phyloP scores from a whole-genome alignment of 164 flowering plant species.

The Vitis cinerea region DNA sequence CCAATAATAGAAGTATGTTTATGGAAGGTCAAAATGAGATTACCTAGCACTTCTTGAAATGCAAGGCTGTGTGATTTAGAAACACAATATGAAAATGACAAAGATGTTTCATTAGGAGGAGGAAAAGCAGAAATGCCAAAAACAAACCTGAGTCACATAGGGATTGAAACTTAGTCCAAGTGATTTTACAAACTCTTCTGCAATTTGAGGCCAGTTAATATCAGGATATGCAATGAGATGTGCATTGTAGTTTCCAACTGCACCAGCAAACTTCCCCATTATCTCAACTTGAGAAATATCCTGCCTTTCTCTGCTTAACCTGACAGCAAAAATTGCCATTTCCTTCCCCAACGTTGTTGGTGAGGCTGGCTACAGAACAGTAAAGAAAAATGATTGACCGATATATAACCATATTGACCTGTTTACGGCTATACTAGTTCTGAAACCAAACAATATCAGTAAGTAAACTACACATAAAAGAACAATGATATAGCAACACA shows the following conservation, averaged over 20 bases:
- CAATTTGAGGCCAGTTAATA: slow-evolving; percentile 70
- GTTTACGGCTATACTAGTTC: neutral
- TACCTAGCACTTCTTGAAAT: no score
- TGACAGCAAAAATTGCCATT: slow-evolving; percentile 76
- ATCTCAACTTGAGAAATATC: slow-evolving; percentile 54
- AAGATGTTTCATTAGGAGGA: neutral
- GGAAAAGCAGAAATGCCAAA: neutral
- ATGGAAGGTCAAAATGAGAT: no score
- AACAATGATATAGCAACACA: no score
- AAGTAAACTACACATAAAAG: neutral
- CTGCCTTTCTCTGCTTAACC: slow-evolving; percentile 64
- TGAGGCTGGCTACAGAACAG: slow-evolving; percentile 70
- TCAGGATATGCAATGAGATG: slow-evolving; percentile 89
- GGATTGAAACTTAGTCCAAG: slow-evolving; percentile 87
- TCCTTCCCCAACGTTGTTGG: slow-evolving; percentile 95
- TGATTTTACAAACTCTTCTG: slow-evolving; percentile 84
- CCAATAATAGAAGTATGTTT: no score
- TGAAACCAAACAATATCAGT: neutral
- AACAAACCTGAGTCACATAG: slow-evolving; percentile 84
- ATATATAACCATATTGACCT: neutral
- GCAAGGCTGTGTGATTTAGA: no score
- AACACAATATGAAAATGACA: no score
- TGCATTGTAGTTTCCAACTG: slow-evolving; percentile 95
- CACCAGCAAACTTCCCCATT: slow-evolving; percentile 95
- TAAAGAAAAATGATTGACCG: neutral